Evolutionary conservation across 2,329 filamentous ascomycete species (phyloP), one percentile per base, ranked within the genome.

Genomic region (Parastagonospora avenae): DNA sequence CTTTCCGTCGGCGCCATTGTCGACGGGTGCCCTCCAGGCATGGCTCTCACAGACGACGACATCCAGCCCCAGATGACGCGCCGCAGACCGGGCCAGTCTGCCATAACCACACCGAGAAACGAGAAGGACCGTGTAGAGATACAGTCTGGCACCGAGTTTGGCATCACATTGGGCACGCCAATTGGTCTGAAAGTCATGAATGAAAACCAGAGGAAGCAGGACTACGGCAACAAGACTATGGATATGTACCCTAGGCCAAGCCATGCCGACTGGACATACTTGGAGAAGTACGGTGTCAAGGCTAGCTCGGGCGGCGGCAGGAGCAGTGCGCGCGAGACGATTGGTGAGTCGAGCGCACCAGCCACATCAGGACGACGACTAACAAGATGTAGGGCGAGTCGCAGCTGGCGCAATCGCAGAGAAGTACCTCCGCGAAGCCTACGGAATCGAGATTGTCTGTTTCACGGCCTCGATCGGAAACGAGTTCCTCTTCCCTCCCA

Each of bases 61-160:
- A 95, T 97, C 71, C 93, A 99, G 77, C 92, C 92, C 42, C 92
- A 97, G 78, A 90, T 97, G 85, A 95, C 89, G 57, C 88, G 93
- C 59, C 85, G 93, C 54, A 85, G 93, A 53, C 93, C 93, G 4
- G 93, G 93, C 38, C 93, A 99, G 77, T 91, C 86, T 63, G 86
- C 87, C 57, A 89, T 97, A 67, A 96, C 92, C 2, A 97, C 94
- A 1, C 93, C 93, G 14, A 86, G 94, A 63, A 86, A 97, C 74
- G 93, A 97, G 77, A 93, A 93, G 75, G 94, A 97, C 75, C 81
- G 82, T 42, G 92, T 97, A 19, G 85, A 92, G 67, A 97, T 97
- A 66, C 91, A 96, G 76, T 96, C 91, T 2, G 93, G 93, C 42
- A 93, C 89, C 41, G 94, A 97, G 75, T 90, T 90, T 66, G 93